Conservation (phyloP, 805 yeast species). For the Millerago galiae region DNA sequence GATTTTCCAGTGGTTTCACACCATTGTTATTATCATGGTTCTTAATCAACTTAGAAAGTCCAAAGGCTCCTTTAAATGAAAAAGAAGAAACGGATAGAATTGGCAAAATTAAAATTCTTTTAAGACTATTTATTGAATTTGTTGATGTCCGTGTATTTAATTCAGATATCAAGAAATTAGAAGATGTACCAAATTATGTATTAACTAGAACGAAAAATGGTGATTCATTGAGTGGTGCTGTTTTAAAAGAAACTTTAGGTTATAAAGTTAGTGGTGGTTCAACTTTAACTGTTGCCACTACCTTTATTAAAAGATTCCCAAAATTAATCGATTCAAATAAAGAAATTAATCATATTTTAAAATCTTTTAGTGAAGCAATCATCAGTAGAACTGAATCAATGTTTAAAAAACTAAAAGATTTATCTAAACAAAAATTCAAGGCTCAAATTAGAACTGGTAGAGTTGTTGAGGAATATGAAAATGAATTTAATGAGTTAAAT, state of each 20-base stretch:
- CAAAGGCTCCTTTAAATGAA: conserved; percentile 25
- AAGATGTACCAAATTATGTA: conserved; percentile 40
- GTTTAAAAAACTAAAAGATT: conserved; percentile 30
- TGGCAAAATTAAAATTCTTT: conserved; percentile 37
- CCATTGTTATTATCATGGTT: conserved; percentile 38
- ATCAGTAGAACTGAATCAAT: conserved; percentile 30
- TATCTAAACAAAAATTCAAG: conserved; percentile 37
- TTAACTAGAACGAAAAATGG: conserved; percentile 26
- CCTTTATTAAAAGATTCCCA: conserved; percentile 45
- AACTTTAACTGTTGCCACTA: conserved; percentile 34
- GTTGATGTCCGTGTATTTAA: conserved; percentile 48
- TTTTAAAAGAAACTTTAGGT: conserved; percentile 39
- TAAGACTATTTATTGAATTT: conserved; percentile 53
- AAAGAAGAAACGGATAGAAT: conserved; percentile 40
- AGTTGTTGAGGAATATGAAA: conserved; percentile 32
- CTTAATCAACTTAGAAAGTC: conserved; percentile 34
- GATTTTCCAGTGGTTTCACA: conserved; percentile 54
- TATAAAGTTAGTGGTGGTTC: conserved; percentile 32
- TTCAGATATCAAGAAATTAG: conserved; percentile 35
- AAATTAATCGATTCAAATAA: conserved; percentile 25
- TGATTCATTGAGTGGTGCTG: conserved; percentile 35
- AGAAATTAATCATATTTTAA: conserved; percentile 28
- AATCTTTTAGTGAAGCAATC: conserved; percentile 37
- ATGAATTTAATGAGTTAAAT: conserved; percentile 26
- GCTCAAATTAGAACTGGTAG: conserved; percentile 66